Conservation (phyloP, 306 rosid species). For the Sechiopsis laciniata region DNA sequence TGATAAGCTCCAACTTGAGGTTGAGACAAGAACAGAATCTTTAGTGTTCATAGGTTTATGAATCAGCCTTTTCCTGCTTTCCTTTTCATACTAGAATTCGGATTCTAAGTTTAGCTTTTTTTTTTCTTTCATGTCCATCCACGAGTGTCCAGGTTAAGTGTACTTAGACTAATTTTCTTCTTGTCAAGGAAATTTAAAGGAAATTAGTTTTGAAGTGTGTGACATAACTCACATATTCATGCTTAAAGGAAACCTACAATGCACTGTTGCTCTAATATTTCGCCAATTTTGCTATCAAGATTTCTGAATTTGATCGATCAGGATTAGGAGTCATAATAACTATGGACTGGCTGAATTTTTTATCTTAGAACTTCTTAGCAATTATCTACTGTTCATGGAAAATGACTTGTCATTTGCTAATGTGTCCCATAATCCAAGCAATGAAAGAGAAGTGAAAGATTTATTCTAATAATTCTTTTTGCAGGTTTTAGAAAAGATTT, state of each 20-base stretch:
- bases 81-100: slow-evolving; percentile 21
- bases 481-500: slow-evolving; percentile 36
- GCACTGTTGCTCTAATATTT: not conserved
- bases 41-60: slow-evolving; percentile 31
- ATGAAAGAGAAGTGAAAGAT: slow-evolving; percentile 37
- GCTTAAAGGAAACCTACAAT: slow-evolving; percentile 20
- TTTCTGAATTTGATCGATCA: slow-evolving; percentile 1
- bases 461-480: slow-evolving; percentile 29
- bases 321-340: not conserved
- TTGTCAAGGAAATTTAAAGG: no score
- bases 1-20: slow-evolving; percentile 26
- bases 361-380: not conserved
- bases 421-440: slow-evolving; percentile 38
- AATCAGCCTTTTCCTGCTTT: slow-evolving; percentile 24
- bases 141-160: no score
- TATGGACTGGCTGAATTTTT: not conserved
- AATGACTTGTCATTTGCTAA: slow-evolving; percentile 33
- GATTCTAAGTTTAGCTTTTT: not conserved
- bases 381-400: slow-evolving; percentile 41
- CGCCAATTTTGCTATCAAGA: not conserved
- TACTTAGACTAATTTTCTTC: no score
- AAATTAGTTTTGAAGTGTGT: no score
- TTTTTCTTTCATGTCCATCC: no score
- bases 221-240: no score
- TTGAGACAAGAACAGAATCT: slow-evolving; percentile 27